These are phyloP conservation scores for Echium plantagineum DNA, from an alignment of 257 asterid genomes.

Conservation along the genomic window DNA sequence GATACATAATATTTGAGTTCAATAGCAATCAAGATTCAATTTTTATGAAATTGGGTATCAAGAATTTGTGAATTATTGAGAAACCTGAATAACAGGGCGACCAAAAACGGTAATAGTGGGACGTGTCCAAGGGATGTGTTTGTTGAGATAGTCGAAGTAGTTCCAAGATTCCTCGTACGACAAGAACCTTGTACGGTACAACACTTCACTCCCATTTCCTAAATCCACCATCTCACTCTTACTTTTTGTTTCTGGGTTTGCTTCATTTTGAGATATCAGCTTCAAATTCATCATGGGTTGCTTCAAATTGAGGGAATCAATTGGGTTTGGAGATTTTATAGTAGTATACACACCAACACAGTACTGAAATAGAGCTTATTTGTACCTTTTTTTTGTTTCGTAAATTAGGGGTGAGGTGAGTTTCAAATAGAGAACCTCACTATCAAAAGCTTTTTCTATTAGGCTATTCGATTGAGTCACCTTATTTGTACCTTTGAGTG, in stretches of 20 bases:
- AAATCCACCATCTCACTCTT: constrained; percentile 28
- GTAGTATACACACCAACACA: no score
- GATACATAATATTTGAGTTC: no score
- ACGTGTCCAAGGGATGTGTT: constrained; percentile 83
- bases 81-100: constrained; percentile 59
- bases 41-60: background rate
- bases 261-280: background rate
- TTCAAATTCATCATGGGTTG: background rate
- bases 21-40: background rate
- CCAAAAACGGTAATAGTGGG: constrained; percentile 85
- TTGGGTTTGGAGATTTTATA: background rate
- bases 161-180: constrained; percentile 54
- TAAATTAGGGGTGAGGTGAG: no score
- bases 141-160: constrained; percentile 65
- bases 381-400: no score
- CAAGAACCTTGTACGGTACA: constrained; percentile 48
- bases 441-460: no score
- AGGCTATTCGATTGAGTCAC: no score
- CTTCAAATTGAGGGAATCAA: background rate
- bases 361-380: no score
- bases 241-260: background rate
- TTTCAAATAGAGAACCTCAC: no score
- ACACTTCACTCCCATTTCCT: constrained; percentile 55
- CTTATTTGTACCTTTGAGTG: no score
- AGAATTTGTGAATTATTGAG: no score